These are phyloP conservation scores for Phytophthora chlamydospora DNA, from an alignment of 352 stramenopile species.

Conservation along the genomic window DNA sequence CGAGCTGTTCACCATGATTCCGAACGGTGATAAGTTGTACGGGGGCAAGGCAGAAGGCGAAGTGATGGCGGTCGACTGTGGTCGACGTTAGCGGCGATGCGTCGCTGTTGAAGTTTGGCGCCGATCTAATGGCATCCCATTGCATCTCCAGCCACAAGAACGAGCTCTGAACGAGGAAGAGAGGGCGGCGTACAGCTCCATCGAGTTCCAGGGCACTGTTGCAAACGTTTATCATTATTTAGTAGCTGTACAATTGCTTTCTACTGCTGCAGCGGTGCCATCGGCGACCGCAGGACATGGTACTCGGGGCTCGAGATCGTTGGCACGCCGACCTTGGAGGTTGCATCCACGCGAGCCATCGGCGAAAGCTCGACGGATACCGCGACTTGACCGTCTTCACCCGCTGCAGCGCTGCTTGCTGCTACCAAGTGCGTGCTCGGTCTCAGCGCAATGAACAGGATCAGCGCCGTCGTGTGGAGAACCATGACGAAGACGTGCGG, in stretches of 20 bases:
- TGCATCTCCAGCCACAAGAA: not conserved
- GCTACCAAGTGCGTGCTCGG: conserved; percentile 3
- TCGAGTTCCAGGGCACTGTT: too few species aligned
- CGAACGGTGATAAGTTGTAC: not conserved
- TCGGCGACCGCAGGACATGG: conserved; percentile 10
- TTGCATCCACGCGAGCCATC: not conserved
- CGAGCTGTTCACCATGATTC: conserved; percentile 18
- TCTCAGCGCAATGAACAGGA: conserved; percentile 17
- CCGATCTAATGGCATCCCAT: not conserved
- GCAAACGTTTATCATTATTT: not conserved
- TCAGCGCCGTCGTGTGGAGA: conserved; percentile 23
- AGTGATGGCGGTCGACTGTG: conserved; percentile 12
- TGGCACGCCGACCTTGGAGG: not conserved
- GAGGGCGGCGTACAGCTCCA: too few species aligned
- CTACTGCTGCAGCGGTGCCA: conserved; percentile 8
- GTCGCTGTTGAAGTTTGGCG: conserved; percentile 16
- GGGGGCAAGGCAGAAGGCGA: conserved; percentile 1
- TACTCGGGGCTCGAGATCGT: conserved; percentile 6
- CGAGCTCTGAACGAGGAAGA: too few species aligned
- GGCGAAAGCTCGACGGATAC: conserved; percentile 12
- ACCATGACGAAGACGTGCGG: conserved; percentile 45
- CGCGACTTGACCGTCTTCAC: not conserved
- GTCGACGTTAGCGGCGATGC: conserved; percentile 18
- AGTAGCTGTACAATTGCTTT: not conserved
- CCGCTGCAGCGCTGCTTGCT: not conserved